Percentiles rank a stretch among this genome's conserved stretches.
These are phyloP conservation scores for Melocanna baccifera DNA, from an alignment of 176 grass and related monocot species.

Conservation along the genomic window DNA sequence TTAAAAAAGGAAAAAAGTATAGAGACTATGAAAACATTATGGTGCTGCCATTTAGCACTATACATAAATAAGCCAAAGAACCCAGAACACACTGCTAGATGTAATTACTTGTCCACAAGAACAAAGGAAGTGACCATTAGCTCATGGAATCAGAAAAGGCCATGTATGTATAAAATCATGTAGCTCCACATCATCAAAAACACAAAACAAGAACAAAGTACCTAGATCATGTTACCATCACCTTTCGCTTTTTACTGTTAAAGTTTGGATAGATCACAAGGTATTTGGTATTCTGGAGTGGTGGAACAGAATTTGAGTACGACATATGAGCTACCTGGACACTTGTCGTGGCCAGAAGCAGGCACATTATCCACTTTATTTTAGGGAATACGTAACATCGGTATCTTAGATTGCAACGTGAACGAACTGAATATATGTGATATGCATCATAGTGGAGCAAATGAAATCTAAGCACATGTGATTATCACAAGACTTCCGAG, in stretches of 20 bases:
- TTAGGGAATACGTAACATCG: background rate
- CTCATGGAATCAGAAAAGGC: background rate
- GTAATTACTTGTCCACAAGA: background rate
- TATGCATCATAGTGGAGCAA: background rate
- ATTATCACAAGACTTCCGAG: background rate
- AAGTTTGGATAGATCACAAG: conserved; percentile 30
- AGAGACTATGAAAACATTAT: background rate
- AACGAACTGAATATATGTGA: background rate
- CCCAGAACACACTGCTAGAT: background rate
- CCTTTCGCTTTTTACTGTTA: conserved; percentile 29
- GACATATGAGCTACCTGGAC: conserved; percentile 19
- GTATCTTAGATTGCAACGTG: background rate
- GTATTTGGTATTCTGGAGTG: background rate
- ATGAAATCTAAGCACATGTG: background rate
- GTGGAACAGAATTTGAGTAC: conserved; percentile 16
- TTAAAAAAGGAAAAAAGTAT: too few relatives aligned
- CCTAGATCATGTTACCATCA: conserved; percentile 4
- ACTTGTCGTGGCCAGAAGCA: background rate
- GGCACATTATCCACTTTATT: background rate
- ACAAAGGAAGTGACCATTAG: background rate
- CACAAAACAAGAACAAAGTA: conserved; percentile 1
- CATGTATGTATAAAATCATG: background rate
- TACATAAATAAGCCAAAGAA: background rate
- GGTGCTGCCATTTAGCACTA: background rate
- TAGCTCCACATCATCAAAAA: conserved; percentile 18